Evolutionary conservation across 1,284 basidiomycete genomes (phyloP).

Genomic region (Pisolithus thermaeus): DNA sequence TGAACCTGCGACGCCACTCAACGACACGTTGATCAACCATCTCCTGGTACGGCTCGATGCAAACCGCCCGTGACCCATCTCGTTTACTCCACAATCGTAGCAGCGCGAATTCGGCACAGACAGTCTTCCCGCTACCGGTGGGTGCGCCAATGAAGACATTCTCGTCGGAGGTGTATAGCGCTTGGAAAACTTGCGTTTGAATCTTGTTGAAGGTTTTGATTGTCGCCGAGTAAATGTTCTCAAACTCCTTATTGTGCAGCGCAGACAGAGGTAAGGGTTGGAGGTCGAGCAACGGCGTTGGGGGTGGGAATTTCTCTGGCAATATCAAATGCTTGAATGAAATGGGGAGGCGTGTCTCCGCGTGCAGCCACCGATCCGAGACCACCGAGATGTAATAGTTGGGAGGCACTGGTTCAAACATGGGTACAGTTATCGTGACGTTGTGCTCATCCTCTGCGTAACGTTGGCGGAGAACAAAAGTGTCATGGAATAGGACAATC

Average conservation of each 20-base stretch:
- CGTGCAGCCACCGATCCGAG: constrained; percentile 94
- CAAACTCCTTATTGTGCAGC: constrained; percentile 88
- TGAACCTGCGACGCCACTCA: constrained; percentile 90
- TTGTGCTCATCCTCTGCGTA: constrained; percentile 94
- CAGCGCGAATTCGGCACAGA: constrained; percentile 95
- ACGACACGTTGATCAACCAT: constrained; percentile 90
- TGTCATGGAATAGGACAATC: constrained; percentile 90
- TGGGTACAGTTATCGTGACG: constrained; percentile 90
- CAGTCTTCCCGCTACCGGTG: constrained; percentile 94
- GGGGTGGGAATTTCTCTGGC: constrained; percentile 93
- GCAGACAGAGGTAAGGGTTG: constrained; percentile 88
- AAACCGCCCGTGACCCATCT: constrained; percentile 84
- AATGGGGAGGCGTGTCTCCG: constrained; percentile 91
- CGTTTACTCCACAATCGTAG: constrained; percentile 90
- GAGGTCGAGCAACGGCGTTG: constrained; percentile 90
- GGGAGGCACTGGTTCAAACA: constrained; percentile 95
- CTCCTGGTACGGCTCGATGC: constrained; percentile 94
- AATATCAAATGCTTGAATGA: constrained; percentile 98
- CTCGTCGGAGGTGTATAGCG: constrained; percentile 93
- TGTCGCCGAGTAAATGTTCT: constrained; percentile 74
- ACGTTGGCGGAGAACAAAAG: constrained; percentile 85
- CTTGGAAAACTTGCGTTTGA: constrained; percentile 98
- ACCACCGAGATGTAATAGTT: constrained; percentile 97
- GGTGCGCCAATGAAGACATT: constrained; percentile 96
- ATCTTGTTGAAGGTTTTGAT: constrained; percentile 95